Percentiles rank a stretch among this genome's conserved stretches.
Conservation (phyloP, 495 filamentous ascomycete species). For the Xylaria bambusicola region DNA sequence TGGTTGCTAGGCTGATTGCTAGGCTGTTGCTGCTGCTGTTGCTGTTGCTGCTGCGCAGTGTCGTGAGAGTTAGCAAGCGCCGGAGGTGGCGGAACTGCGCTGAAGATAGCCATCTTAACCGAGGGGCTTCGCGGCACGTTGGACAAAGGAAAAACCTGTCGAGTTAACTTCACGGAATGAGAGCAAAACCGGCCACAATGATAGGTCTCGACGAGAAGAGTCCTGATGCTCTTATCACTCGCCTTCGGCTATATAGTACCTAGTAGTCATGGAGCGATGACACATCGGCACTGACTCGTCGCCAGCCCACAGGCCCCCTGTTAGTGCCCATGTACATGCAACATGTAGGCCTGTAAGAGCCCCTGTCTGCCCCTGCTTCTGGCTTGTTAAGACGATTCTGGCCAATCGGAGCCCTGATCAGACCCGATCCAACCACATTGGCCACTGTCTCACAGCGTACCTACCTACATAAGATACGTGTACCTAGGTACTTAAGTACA, state of each 20-base stretch:
- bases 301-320: too few species aligned
- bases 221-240: background rate
- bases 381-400: too few species aligned
- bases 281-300: constrained; percentile 12
- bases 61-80: constrained; percentile 21
- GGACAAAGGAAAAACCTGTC: background rate
- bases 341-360: too few species aligned
- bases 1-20: background rate
- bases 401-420: constrained; percentile 10
- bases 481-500: too few species aligned
- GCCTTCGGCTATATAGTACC: background rate
- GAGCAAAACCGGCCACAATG: background rate
- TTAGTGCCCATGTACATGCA: too few species aligned
- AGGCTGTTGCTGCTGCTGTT: constrained; percentile 16
- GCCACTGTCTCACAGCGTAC: constrained; percentile 1
- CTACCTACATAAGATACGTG: too few species aligned
- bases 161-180: background rate
- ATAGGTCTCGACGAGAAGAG: background rate
- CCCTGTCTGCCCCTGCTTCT: too few species aligned
- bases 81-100: constrained; percentile 41
- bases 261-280: background rate
- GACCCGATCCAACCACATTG: background rate
- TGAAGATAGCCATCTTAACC: constrained; percentile 38
- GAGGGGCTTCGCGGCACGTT: background rate
- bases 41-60: constrained; percentile 21